phyloP scores from a whole-genome alignment of 1,139 yeast genomes.

The Dujonia santamariae region DNA sequence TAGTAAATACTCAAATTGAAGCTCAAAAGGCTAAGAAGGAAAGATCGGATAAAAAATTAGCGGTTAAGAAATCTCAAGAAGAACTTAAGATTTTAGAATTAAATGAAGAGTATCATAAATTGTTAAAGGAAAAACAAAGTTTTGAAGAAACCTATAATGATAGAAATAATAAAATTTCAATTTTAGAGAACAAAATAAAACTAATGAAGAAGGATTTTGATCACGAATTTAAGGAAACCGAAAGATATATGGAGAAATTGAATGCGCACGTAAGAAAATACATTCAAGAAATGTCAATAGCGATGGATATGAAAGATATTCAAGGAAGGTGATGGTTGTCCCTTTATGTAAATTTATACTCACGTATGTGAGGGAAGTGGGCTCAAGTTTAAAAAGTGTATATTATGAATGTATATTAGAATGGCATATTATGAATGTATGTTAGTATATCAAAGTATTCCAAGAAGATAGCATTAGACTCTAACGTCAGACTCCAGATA shows the following conservation, averaged over 20 bases:
- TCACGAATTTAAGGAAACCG: conserved; percentile 52
- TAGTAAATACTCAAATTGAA: conserved; percentile 50
- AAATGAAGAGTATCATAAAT: background rate
- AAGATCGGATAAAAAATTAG: conserved; percentile 43
- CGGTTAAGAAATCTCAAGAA: background rate
- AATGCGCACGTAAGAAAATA: conserved; percentile 51
- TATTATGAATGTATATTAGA: too few species aligned
- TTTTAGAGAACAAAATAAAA: conserved; percentile 46
- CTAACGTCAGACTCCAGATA: too few species aligned
- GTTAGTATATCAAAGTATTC: too few species aligned
- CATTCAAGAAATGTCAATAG: conserved; percentile 48
- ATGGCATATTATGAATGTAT: too few species aligned
- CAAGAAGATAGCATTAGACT: too few species aligned
- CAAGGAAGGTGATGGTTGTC: too few species aligned
- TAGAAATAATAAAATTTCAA: conserved; percentile 45
- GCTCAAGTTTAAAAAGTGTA: too few species aligned
- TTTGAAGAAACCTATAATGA: conserved; percentile 48
- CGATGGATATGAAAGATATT: too few species aligned
- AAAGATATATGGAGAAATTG: conserved; percentile 51
- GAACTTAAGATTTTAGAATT: background rate
- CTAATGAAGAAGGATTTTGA: conserved; percentile 46
- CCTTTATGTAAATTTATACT: too few species aligned
- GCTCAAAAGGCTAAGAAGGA: conserved; percentile 53
- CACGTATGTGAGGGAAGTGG: too few species aligned
- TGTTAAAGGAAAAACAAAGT: conserved; percentile 1